A percentile compares a stretch with the other conserved stretches of the same genome.
Conservation (phyloP, 129 eudicot species). For the Escallonia herrerae region DNA sequence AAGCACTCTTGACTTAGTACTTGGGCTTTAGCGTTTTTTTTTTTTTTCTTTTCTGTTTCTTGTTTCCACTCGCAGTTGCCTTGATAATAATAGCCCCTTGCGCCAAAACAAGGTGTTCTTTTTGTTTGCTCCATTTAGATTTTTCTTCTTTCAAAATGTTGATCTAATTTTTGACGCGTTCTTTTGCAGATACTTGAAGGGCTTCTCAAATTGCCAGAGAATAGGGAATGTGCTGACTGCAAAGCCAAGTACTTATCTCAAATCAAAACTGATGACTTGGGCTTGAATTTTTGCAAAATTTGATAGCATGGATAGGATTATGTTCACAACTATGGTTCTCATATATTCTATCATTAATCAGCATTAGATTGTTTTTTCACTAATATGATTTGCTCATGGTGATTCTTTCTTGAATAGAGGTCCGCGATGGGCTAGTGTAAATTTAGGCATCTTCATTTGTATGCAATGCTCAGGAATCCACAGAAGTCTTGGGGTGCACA, state of each 20-base stretch:
- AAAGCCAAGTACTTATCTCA: constrained; percentile 63
- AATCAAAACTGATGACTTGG: not conserved
- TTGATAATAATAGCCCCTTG: not conserved
- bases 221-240: constrained; percentile 97
- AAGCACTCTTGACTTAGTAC: no score
- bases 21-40: not conserved
- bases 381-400: constrained; percentile 6
- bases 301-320: not conserved
- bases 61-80: not conserved
- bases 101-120: constrained; percentile 4
- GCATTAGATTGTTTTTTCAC: no score
- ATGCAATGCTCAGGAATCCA: constrained; percentile 99
- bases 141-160: not conserved
- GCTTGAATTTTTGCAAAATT: not conserved
- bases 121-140: not conserved
- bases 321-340: not conserved
- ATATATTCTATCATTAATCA: not conserved
- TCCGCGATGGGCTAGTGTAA: constrained; percentile 99
- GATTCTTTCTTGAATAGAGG: constrained; percentile 48
- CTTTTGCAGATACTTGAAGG: constrained; percentile 78
- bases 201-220: constrained; percentile 90
- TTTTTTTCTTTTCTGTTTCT: not conserved
- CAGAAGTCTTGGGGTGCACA: constrained; percentile 97
- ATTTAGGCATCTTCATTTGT: constrained; percentile 92
- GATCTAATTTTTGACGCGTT: constrained; percentile 6